Evolutionary conservation across 805 yeast genomes (phyloP).

Genomic region (Lipomyces japonicus): DNA sequence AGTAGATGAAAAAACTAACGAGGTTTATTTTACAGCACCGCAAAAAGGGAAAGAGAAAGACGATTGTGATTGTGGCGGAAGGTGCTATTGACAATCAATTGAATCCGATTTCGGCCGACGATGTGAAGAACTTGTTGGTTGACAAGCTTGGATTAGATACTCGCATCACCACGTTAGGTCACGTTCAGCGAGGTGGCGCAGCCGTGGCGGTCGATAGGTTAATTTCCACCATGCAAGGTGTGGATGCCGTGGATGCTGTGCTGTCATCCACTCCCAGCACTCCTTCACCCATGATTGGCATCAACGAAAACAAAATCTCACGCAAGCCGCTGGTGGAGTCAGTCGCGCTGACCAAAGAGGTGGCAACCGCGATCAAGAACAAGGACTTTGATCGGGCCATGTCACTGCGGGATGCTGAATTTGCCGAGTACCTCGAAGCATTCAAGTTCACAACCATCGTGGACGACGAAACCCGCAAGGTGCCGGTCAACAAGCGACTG

Average conservation of each 20-base stretch:
- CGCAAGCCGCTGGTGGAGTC: conserved; percentile 87
- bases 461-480: conserved; percentile 56
- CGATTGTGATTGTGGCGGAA: conserved; percentile 95
- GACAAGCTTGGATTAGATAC: conserved; percentile 82
- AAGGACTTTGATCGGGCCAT: conserved; percentile 86
- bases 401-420: conserved; percentile 80
- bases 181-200: conserved; percentile 98
- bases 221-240: conserved; percentile 94
- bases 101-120: conserved; percentile 72
- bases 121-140: conserved; percentile 77
- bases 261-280: conserved; percentile 81
- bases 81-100: conserved; percentile 87
- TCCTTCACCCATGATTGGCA: conserved; percentile 93
- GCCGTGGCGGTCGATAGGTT: conserved; percentile 93
- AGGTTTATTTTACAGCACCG: conserved; percentile 57
- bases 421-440: conserved; percentile 72
- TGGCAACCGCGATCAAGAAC: conserved; percentile 76
- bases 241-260: conserved; percentile 93
- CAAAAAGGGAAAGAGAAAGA: conserved; percentile 82
- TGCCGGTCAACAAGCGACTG: conserved; percentile 59
- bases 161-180: conserved; percentile 91
- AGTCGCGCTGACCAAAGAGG: conserved; percentile 79
- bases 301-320: conserved; percentile 79
- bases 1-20: not conserved
- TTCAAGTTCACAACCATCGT: conserved; percentile 66